A percentile compares a stretch with the other conserved stretches of the same genome.
phyloP scores from a whole-genome alignment of 2,329 filamentous ascomycete genomes.

The Phialemoniopsis sp. region DNA sequence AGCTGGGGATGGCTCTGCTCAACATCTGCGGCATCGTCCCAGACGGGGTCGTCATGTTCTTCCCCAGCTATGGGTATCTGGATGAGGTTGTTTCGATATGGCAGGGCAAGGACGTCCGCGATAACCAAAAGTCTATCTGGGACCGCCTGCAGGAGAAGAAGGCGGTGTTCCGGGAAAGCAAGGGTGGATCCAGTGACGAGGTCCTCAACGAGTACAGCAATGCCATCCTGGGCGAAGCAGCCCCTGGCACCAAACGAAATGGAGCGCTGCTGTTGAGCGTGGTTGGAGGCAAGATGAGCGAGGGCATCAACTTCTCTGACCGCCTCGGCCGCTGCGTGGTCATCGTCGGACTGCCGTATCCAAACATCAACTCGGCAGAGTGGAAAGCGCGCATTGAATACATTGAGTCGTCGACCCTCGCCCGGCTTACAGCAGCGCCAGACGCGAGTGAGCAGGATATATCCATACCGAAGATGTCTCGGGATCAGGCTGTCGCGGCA shows the following conservation, averaged over 20 bases:
- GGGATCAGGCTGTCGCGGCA: slow-evolving; percentile 22
- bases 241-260: not conserved
- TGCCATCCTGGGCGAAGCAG: slow-evolving; percentile 53
- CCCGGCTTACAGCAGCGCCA: slow-evolving; percentile 21
- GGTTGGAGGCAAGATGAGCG: slow-evolving; percentile 89
- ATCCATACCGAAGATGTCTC: slow-evolving; percentile 12
- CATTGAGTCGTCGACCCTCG: slow-evolving; percentile 59
- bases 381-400: slow-evolving; percentile 93
- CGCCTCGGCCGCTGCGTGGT: slow-evolving; percentile 82
- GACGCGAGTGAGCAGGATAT: slow-evolving; percentile 5
- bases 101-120: slow-evolving; percentile 34
- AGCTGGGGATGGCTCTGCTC: slow-evolving; percentile 70
- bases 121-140: slow-evolving; percentile 43
- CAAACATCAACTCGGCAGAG: slow-evolving; percentile 82
- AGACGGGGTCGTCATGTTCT: slow-evolving; percentile 91
- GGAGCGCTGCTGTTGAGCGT: slow-evolving; percentile 86
- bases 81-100: slow-evolving; percentile 66
- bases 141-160: slow-evolving; percentile 56
- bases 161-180: slow-evolving; percentile 55
- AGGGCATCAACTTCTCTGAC: slow-evolving; percentile 98
- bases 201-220: slow-evolving; percentile 69
- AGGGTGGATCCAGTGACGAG: slow-evolving; percentile 58
- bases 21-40: slow-evolving; percentile 71
- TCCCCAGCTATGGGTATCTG: slow-evolving; percentile 90
- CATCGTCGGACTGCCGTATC: slow-evolving; percentile 89